phyloP scores from a whole-genome alignment of 163 green algal genomes.

The Volvox carteri region DNA sequence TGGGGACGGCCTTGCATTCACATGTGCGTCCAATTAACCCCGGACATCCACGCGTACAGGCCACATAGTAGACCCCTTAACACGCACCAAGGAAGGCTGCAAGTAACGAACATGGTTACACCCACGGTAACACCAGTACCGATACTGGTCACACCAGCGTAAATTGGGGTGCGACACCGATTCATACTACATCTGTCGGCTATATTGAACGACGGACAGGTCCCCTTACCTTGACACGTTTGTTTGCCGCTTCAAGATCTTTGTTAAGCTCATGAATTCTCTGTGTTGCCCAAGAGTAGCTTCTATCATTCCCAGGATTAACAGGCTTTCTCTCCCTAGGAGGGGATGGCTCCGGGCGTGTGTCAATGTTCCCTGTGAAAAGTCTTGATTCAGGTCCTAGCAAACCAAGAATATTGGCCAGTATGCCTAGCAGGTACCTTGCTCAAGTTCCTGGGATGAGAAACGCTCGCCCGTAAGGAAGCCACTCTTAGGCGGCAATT shows the following conservation, averaged over 20 bases:
- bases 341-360: background rate
- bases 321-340: conserved; percentile 28
- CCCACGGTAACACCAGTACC: too few species aligned
- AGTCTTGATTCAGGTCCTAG: background rate
- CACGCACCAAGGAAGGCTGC: too few species aligned
- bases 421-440: background rate
- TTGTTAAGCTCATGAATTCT: conserved; percentile 59
- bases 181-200: too few species aligned
- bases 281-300: conserved; percentile 58
- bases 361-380: background rate
- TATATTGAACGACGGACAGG: too few species aligned
- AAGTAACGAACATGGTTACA: too few species aligned
- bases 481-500: conserved; percentile 3
- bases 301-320: background rate
- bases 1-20: too few species aligned
- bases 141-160: too few species aligned
- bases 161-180: too few species aligned
- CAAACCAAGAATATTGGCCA: background rate
- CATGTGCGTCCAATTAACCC: too few species aligned
- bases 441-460: conserved; percentile 33
- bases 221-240: conserved; percentile 43
- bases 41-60: too few species aligned
- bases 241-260: conserved; percentile 53
- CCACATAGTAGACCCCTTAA: too few species aligned
- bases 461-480: conserved; percentile 52